These are phyloP conservation scores for Alternaria gaisen DNA, from an alignment of 2,329 filamentous ascomycete genomes.

Conservation along the genomic window DNA sequence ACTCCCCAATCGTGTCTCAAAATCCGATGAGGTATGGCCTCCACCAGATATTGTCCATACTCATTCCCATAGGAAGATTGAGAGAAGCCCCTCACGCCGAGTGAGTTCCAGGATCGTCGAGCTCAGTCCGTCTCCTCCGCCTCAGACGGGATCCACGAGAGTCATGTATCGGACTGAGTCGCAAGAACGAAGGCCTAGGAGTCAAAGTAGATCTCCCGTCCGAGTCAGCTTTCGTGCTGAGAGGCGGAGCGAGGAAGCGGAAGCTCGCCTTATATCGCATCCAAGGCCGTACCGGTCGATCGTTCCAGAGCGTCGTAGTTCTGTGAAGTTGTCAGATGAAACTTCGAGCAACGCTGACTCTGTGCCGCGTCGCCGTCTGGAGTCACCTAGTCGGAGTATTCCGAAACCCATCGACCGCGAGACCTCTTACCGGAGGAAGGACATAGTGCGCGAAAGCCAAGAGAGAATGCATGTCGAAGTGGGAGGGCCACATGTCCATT, in stretches of 20 bases:
- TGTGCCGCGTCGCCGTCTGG: conserved; percentile 11
- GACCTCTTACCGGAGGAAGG: conserved; percentile 25
- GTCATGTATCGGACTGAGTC: conserved; percentile 28
- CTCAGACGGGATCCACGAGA: conserved; percentile 23
- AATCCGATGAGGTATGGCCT: conserved; percentile 31
- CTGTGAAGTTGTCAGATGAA: conserved; percentile 27
- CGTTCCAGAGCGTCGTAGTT: conserved; percentile 26
- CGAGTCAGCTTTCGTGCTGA: conserved; percentile 13
- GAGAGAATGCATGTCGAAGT: conserved; percentile 44
- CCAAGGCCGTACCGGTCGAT: conserved; percentile 36
- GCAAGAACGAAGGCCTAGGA: conserved; percentile 22
- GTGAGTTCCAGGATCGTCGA: conserved; percentile 33
- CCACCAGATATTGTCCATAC: conserved; percentile 36
- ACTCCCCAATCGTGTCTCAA: conserved; percentile 12
- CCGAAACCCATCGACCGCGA: conserved; percentile 34
- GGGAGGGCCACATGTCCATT: conserved; percentile 42
- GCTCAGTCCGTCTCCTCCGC: conserved; percentile 36
- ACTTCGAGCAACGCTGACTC: conserved; percentile 26
- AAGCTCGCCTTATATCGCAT: conserved; percentile 36
- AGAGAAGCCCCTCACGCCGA: conserved; percentile 15
- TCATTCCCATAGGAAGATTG: conserved; percentile 29
- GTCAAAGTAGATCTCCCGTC: conserved; percentile 23
- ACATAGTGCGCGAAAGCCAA: conserved; percentile 30
- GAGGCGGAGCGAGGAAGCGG: conserved; percentile 29
- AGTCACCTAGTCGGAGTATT: conserved; percentile 36